Base-by-base conservation (phyloP, 345 rosid species). In the Punica granatum region DNA sequence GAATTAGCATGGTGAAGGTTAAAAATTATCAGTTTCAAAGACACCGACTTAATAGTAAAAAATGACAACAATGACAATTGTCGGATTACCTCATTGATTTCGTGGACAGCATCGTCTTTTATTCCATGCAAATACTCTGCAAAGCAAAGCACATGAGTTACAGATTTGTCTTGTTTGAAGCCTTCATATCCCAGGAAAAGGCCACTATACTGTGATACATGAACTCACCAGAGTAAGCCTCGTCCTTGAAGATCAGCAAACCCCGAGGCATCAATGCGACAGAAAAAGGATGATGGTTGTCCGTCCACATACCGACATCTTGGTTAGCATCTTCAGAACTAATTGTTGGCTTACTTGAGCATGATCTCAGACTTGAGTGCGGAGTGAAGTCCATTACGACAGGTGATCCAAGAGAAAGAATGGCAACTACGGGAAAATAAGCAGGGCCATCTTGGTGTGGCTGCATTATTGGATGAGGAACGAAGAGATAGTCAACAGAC, bases 361-460 rank as follows among this genome's bases (percentile, higher is more conserved):
- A 42, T 10, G 78, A 69, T 75, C 70, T 70, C 31, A 92, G 65
- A 71, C 84, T 83, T 37, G 83, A 74, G 87, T 90, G 97, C 3
- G 94, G 96, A 67, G 73, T 75, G 68, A 93, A 93, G 67, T 90
- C 90, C 98, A 93, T 88, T 49, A 93, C 86, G 31, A 69, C 94
- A 34, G 94, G 86, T 48, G 97, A 82, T 67, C 86, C 89, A 58
- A 93, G 92, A 68, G 98, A 93, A 23, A 93, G 66, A 53, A 93
- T 87, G 68, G 94, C 90, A 68, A 87, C 98, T 10, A 93, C 98
- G 11, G 94, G 97, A 61, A 81, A 81, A 77, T 93, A 93, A 51
- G 98, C 90, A 0, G 98, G 97, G 34, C 98, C 98, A 69, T 93
- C 98, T 73, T 93, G 97, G 78, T 90, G 97, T 7, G 88, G 92